These are phyloP conservation scores for Rhexocercosporidium sp. DNA, from an alignment of 2,329 filamentous ascomycete genomes.

Conservation along the genomic window DNA sequence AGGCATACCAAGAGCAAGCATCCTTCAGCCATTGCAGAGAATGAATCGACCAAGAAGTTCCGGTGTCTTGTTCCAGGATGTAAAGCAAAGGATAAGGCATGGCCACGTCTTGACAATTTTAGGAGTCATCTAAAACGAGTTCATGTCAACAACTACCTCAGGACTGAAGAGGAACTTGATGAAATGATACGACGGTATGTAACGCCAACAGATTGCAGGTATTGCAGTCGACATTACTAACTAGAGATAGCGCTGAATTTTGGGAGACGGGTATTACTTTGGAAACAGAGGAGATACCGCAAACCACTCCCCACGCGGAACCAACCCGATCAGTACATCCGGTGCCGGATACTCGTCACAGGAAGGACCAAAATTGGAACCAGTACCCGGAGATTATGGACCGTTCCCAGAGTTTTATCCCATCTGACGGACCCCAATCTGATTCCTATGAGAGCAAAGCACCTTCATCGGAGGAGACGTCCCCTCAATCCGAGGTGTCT, in stretches of 20 bases:
- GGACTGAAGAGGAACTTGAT: conserved; percentile 46
- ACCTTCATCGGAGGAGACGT: conserved; percentile 19
- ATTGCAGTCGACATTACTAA: conserved; percentile 3
- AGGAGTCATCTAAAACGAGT: conserved; percentile 75
- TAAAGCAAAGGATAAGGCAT: conserved; percentile 67
- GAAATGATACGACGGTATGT: conserved; percentile 54
- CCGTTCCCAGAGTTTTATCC: conserved; percentile 23
- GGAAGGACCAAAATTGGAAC: conserved; percentile 22
- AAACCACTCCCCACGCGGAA: conserved; percentile 16
- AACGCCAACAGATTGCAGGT: background rate
- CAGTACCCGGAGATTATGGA: conserved; percentile 33
- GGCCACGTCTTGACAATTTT: conserved; percentile 88
- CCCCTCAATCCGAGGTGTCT: conserved; percentile 21
- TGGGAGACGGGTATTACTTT: conserved; percentile 24
- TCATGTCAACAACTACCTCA: conserved; percentile 52
- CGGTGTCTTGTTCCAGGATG: conserved; percentile 65
- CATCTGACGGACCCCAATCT: conserved; percentile 26
- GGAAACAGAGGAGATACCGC: conserved; percentile 21
- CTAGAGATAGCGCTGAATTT: conserved; percentile 30
- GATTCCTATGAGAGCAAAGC: conserved; percentile 19
- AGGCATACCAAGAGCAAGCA: conserved; percentile 80
- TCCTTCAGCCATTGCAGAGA: conserved; percentile 48
- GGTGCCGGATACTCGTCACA: background rate
- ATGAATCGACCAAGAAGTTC: conserved; percentile 57
- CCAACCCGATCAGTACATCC: conserved; percentile 6